Evolutionary conservation across 1,284 basidiomycete genomes (phyloP).

Genomic region (Rhizoctonia solani): DNA sequence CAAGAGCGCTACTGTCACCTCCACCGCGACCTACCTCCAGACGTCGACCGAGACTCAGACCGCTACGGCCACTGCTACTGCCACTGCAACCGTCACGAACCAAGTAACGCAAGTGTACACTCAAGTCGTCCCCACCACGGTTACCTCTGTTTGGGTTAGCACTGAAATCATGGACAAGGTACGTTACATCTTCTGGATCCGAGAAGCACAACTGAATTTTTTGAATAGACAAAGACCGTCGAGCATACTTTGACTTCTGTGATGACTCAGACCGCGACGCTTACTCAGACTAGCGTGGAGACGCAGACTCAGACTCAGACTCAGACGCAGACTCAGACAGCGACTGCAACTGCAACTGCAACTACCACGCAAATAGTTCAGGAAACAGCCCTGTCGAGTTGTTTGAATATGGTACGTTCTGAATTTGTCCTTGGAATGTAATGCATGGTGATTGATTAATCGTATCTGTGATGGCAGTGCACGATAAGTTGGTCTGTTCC

Average conservation of each 20-base stretch:
- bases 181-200: background rate
- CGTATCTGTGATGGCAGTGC: background rate
- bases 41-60: slow-evolving; percentile 36
- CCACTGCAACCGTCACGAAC: slow-evolving; percentile 14
- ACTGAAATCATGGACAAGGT: slow-evolving; percentile 28
- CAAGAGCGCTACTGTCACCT: slow-evolving; percentile 32
- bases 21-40: slow-evolving; percentile 36
- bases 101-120: slow-evolving; percentile 19
- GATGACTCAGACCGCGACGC: slow-evolving; percentile 1
- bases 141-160: slow-evolving; percentile 27
- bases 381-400: slow-evolving; percentile 31
- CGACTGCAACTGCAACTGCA: slow-evolving; percentile 35
- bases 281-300: slow-evolving; percentile 32
- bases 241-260: slow-evolving; percentile 6
- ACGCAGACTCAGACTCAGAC: too few relatives aligned
- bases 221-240: slow-evolving; percentile 27
- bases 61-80: too few relatives aligned
- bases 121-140: slow-evolving; percentile 23
- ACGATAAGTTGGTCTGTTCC: slow-evolving; percentile 6
- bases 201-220: too few relatives aligned
- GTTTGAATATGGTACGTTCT: slow-evolving; percentile 31
- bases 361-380: slow-evolving; percentile 34
- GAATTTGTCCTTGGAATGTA: background rate
- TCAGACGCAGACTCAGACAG: slow-evolving; percentile 31
- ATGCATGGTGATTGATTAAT: background rate